A percentile compares a stretch with the other conserved stretches of the same genome.
These are phyloP conservation scores for Neurospora sp. DNA, from an alignment of 2,329 filamentous ascomycete genomes.

Conservation along the genomic window DNA sequence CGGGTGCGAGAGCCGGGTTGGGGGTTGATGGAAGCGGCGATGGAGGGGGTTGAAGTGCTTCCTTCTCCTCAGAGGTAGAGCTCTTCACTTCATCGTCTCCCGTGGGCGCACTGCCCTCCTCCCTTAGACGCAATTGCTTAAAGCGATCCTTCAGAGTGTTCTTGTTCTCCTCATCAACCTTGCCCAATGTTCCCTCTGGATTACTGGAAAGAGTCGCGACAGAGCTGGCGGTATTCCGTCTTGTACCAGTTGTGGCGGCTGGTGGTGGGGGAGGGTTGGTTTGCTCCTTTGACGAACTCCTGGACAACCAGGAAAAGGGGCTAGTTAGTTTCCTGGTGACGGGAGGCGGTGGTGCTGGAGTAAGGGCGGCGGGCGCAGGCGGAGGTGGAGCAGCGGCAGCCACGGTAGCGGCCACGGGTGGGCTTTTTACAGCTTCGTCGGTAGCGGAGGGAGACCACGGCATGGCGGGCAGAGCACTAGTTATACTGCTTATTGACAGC, in stretches of 20 bases:
- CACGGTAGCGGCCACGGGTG: conserved; percentile 23
- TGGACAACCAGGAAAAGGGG: conserved; percentile 77
- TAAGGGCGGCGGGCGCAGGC: conserved; percentile 22
- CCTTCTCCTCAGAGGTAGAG: conserved; percentile 19
- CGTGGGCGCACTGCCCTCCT: conserved; percentile 51
- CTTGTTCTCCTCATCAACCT: conserved; percentile 61
- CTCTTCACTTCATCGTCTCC: conserved; percentile 43
- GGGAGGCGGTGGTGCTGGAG: conserved; percentile 24
- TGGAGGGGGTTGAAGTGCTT: conserved; percentile 21
- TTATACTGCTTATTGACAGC: conserved; percentile 59
- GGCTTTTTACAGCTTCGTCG: conserved; percentile 37
- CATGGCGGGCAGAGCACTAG: conserved; percentile 61
- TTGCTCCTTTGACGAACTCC: conserved; percentile 51
- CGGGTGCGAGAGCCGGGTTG: conserved; percentile 65
- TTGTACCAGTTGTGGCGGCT: conserved; percentile 2
- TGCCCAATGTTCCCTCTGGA: conserved; percentile 67
- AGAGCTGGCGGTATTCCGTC: conserved; percentile 72
- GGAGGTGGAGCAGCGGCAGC: conserved; percentile 18
- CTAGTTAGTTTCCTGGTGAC: conserved; percentile 66
- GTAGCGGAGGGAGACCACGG: conserved; percentile 56
- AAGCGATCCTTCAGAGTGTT: conserved; percentile 70
- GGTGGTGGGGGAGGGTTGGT: conserved; percentile 42
- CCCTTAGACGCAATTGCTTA: conserved; percentile 64
- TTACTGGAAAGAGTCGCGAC: conserved; percentile 71
- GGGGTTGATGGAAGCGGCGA: conserved; percentile 52